Evolutionary conservation across 176 grass and related monocot species (phyloP).

Genomic region (Bothriochloa decipiens): DNA sequence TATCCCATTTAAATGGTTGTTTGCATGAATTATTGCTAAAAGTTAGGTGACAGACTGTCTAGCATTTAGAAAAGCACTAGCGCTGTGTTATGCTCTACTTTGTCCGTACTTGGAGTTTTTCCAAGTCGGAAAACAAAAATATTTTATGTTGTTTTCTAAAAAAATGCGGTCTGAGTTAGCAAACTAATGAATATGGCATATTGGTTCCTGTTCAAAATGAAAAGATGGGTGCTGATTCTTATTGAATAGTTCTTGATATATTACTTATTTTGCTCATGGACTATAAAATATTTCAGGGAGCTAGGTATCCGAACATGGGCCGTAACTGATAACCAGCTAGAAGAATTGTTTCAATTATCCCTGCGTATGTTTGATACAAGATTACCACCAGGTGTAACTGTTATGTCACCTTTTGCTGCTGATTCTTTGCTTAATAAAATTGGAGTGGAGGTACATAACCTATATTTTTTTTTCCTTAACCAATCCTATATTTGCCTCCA

Average conservation of each 20-base stretch:
- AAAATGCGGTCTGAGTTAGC: conserved; percentile 2
- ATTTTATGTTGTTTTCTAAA: conserved; percentile 11
- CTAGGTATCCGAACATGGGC: conserved; percentile 75
- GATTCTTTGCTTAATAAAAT: conserved; percentile 81
- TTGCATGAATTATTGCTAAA: not conserved
- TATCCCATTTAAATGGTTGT: not conserved
- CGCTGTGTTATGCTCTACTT: not conserved
- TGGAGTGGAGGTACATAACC: conserved; percentile 65
- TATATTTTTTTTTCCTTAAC: not conserved
- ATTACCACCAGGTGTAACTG: conserved; percentile 84
- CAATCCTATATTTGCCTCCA: not conserved
- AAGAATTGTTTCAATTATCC: conserved; percentile 71
- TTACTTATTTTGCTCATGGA: conserved; percentile 20
- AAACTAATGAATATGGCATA: conserved; percentile 31
- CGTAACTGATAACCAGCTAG: conserved; percentile 62
- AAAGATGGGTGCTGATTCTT: not conserved
- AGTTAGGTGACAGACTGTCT: not conserved
- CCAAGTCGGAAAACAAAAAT: not conserved
- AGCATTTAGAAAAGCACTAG: not conserved
- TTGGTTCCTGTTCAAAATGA: not conserved
- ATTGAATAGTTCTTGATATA: not conserved
- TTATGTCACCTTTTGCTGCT: conserved; percentile 79
- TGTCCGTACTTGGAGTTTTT: conserved; percentile 1
- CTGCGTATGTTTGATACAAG: conserved; percentile 93
- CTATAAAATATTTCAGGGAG: conserved; percentile 61